Percentiles rank a stretch among this genome's conserved stretches.
These are phyloP conservation scores for Starmerella lactis-condensi DNA, from an alignment of 805 yeast genomes.

Conservation along the genomic window DNA sequence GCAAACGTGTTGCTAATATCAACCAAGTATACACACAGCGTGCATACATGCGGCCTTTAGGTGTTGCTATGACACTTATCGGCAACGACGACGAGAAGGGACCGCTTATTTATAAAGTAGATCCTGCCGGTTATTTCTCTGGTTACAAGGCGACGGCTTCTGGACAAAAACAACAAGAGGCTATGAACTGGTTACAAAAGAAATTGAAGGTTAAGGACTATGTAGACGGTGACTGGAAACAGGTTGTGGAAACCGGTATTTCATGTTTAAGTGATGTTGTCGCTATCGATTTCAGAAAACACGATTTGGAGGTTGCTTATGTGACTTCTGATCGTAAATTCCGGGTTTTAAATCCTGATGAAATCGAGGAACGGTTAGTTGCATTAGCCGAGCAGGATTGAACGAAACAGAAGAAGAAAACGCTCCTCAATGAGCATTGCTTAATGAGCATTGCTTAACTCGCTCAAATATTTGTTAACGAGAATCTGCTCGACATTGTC, in stretches of 20 bases:
- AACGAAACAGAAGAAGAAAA: background rate
- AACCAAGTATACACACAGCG: conserved; percentile 93
- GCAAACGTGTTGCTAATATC: conserved; percentile 88
- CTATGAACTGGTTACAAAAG: conserved; percentile 75
- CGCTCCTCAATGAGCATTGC: background rate
- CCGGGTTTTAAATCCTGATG: conserved; percentile 56
- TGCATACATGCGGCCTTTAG: conserved; percentile 96
- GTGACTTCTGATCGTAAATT: conserved; percentile 51
- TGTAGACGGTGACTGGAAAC: conserved; percentile 69
- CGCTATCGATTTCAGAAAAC: conserved; percentile 83
- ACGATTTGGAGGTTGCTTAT: conserved; percentile 84
- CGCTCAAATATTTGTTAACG: conserved; percentile 15
- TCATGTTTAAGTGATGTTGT: conserved; percentile 68
- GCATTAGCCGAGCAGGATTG: conserved; percentile 93
- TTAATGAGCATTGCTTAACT: conserved; percentile 7
- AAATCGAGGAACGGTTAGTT: conserved; percentile 84
- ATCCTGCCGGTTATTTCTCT: conserved; percentile 91
- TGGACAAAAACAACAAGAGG: conserved; percentile 96
- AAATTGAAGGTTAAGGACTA: conserved; percentile 56
- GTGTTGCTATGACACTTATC: conserved; percentile 77
- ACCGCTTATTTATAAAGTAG: conserved; percentile 78
- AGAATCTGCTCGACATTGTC: conserved; percentile 17
- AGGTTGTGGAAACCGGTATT: conserved; percentile 77
- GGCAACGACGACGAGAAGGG: conserved; percentile 81
- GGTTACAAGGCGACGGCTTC: conserved; percentile 85